These are phyloP conservation scores for Ichthyophthirius multifiliis DNA, from an alignment of 169 alveolate genomes.

Conservation along the genomic window DNA sequence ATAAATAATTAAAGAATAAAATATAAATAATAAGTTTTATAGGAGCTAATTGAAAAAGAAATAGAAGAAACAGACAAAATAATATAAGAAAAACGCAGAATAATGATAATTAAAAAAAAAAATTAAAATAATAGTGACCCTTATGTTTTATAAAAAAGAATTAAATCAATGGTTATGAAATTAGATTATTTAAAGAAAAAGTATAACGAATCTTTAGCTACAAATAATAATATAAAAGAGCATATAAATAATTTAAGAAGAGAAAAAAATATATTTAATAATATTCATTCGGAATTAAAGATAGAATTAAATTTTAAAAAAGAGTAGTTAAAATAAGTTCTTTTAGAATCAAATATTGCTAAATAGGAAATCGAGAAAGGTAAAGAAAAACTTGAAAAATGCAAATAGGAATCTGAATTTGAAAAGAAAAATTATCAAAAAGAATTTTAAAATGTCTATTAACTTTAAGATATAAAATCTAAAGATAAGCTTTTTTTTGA, in stretches of 20 bases:
- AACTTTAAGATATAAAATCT: too few species aligned
- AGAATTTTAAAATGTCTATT: slow-evolving; percentile 2
- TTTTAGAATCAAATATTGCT: background rate
- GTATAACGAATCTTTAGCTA: background rate
- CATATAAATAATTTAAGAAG: slow-evolving; percentile 4
- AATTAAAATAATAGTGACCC: background rate
- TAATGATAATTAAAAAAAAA: background rate
- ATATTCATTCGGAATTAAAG: background rate
- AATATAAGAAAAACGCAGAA: background rate
- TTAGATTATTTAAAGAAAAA: background rate
- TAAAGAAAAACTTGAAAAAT: background rate
- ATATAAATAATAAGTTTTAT: too few species aligned
- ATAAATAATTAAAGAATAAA: background rate
- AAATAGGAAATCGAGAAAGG: slow-evolving; percentile 4
- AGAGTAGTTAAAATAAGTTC: background rate
- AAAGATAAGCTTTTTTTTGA: too few species aligned
- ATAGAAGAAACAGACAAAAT: slow-evolving; percentile 1
- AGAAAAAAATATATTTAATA: slow-evolving; percentile 13
- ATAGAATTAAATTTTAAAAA: slow-evolving; percentile 6
- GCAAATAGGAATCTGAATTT: background rate
- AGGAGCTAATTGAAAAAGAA: slow-evolving; percentile 4
- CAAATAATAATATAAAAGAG: background rate
- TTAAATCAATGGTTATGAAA: slow-evolving; percentile 8
- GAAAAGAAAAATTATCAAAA: background rate
- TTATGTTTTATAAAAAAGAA: background rate